Conservation (phyloP, 352 stramenopile genomes). For the Pythium vanterpoolii region DNA sequence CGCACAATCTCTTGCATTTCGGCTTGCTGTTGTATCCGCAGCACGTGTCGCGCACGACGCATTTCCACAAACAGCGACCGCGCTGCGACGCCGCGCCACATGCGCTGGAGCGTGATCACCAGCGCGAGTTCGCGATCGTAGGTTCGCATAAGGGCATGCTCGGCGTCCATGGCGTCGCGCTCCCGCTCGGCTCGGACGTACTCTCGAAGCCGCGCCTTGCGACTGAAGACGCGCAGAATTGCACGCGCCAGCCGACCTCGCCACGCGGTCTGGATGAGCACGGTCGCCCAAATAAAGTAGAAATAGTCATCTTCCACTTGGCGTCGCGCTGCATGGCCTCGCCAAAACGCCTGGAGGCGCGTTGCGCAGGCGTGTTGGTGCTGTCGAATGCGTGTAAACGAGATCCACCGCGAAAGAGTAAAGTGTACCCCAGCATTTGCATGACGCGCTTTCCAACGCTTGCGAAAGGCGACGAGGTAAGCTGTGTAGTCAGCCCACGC, state of each 20-base stretch:
- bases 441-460: conserved; percentile 40
- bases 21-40: conserved; percentile 62
- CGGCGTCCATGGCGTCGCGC: conserved; percentile 45
- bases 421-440: conserved; percentile 51
- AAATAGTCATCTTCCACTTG: conserved; percentile 60
- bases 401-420: conserved; percentile 49
- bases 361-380: conserved; percentile 34
- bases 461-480: conserved; percentile 39
- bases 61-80: conserved; percentile 61
- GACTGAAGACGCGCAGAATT: conserved; percentile 45
- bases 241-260: conserved; percentile 47
- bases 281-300: conserved; percentile 50
- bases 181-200: conserved; percentile 69
- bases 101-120: conserved; percentile 63
- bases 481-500: conserved; percentile 43
- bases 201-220: conserved; percentile 58
- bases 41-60: conserved; percentile 46
- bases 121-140: conserved; percentile 54
- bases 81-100: conserved; percentile 67
- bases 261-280: conserved; percentile 75
- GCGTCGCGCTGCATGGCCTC: conserved; percentile 39
- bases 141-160: conserved; percentile 38
- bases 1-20: conserved; percentile 68
- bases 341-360: conserved; percentile 63
- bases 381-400: conserved; percentile 29